Conservation (phyloP, 2,329 filamentous ascomycete genomes). For the Talaromyces sp. region DNA sequence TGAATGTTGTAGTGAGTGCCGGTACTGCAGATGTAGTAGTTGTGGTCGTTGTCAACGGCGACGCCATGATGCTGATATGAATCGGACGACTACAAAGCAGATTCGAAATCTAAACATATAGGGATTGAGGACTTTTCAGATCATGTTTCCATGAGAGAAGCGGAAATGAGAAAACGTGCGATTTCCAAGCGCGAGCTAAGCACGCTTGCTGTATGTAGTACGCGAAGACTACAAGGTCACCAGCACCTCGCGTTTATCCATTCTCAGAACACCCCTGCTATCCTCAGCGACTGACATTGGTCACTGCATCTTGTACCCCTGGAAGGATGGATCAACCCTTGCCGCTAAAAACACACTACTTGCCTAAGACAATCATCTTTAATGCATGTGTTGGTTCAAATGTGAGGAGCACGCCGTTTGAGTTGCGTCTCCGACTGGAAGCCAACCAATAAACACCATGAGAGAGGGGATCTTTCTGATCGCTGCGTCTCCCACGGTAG, state of each 20-base stretch:
- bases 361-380: not conserved
- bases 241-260: not conserved
- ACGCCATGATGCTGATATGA: not conserved
- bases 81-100: not conserved
- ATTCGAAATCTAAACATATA: too few species aligned
- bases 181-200: not conserved
- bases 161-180: not conserved
- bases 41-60: not conserved
- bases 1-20: slow-evolving; percentile 10
- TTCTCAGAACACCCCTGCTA: not conserved
- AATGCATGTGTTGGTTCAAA: not conserved
- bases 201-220: not conserved
- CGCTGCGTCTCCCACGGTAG: not conserved
- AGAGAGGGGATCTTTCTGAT: not conserved
- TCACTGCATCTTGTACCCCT: not conserved
- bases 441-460: not conserved
- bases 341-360: not conserved
- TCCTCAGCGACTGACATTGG: not conserved
- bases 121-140: not conserved
- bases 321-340: not conserved
- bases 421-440: not conserved
- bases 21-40: not conserved
- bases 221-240: too few species aligned
- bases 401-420: not conserved
- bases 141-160: not conserved